phyloP scores from a whole-genome alignment of 306 rosid species.

The Cucurbita moschata region DNA sequence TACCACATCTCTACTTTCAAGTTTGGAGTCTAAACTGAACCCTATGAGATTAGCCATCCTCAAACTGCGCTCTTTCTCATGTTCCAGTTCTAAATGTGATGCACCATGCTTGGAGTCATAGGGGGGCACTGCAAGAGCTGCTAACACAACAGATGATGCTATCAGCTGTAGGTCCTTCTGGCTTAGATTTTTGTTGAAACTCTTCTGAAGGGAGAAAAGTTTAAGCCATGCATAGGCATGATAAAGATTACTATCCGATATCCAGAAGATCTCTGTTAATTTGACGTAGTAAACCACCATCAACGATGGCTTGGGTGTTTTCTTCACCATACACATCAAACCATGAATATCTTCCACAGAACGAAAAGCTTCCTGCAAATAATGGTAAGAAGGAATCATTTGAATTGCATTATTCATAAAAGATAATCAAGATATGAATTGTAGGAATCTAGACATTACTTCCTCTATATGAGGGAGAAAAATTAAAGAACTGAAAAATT shows the following conservation, averaged over 20 bases:
- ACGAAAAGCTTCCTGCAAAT: slow-evolving; percentile 90
- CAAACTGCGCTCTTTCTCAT: slow-evolving; percentile 78
- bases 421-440: not conserved
- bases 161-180: slow-evolving; percentile 93
- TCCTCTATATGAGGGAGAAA: not conserved
- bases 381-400: not conserved
- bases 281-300: slow-evolving; percentile 92
- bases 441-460: not conserved
- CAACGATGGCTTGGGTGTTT: slow-evolving; percentile 86
- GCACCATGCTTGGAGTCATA: slow-evolving; percentile 54
- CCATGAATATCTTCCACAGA: slow-evolving; percentile 94
- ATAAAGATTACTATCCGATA: slow-evolving; percentile 69
- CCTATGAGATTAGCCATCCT: slow-evolving; percentile 89
- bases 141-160: slow-evolving; percentile 94
- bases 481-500: not conserved
- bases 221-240: slow-evolving; percentile 96
- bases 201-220: slow-evolving; percentile 79
- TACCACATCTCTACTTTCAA: slow-evolving; percentile 92
- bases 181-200: slow-evolving; percentile 81
- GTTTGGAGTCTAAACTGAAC: slow-evolving; percentile 69
- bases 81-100: slow-evolving; percentile 76
- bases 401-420: not conserved
- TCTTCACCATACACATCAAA: slow-evolving; percentile 94
- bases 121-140: slow-evolving; percentile 86
- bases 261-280: slow-evolving; percentile 85